Evolutionary conservation across 192 early-diverging fungal species (phyloP).

Genomic region (Linnemannia exigua): DNA sequence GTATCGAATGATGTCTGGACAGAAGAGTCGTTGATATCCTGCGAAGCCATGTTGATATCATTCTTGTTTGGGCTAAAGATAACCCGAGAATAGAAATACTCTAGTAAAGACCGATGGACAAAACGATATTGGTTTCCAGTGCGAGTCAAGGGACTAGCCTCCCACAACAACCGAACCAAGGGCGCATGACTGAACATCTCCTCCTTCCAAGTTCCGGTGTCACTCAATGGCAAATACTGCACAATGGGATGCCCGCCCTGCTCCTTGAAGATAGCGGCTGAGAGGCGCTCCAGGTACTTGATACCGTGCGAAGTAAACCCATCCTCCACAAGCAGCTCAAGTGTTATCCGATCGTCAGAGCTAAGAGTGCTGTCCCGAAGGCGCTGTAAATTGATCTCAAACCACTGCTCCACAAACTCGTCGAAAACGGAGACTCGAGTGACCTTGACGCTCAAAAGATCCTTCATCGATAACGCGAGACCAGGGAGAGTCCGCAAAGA

Average conservation of each 20-base stretch:
- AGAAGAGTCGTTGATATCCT: too few relatives aligned
- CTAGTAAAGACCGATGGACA: background rate
- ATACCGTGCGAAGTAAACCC: background rate
- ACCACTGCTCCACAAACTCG: background rate
- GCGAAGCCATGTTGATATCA: background rate
- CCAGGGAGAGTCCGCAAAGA: background rate
- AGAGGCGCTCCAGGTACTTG: background rate
- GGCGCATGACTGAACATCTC: background rate
- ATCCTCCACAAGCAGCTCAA: background rate
- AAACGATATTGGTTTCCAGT: background rate
- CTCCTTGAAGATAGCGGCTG: background rate
- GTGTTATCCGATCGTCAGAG: too few relatives aligned
- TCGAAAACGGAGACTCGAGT: background rate
- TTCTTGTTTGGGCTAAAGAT: background rate
- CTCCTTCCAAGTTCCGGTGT: background rate
- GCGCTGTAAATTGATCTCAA: background rate
- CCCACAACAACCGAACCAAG: background rate
- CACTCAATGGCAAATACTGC: background rate
- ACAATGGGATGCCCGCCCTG: background rate
- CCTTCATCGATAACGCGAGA: background rate
- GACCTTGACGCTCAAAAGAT: background rate
- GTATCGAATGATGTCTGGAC: background rate
- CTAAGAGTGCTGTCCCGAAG: background rate
- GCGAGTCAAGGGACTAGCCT: background rate
- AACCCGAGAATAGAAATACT: background rate